phyloP scores from a whole-genome alignment of 306 rosid genomes.

The Prosopis cineraria region DNA sequence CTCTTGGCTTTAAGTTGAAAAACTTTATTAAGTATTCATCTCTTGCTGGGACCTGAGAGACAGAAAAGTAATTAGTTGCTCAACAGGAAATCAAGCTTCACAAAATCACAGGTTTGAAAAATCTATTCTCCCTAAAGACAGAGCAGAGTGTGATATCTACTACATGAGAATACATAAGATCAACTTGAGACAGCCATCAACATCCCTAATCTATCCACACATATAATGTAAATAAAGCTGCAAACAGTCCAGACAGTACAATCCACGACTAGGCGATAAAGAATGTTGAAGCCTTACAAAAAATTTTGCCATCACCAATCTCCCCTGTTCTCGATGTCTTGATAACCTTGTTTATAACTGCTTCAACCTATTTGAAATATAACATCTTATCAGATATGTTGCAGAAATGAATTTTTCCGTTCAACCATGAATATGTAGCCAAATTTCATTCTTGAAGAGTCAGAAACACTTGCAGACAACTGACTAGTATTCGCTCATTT shows the following conservation, averaged over 20 bases:
- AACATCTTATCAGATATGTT: slow-evolving; percentile 24
- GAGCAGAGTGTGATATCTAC: background rate
- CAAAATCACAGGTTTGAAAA: background rate
- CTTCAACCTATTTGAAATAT: slow-evolving; percentile 66
- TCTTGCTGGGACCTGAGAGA: slow-evolving; percentile 13
- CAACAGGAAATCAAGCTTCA: slow-evolving; percentile 11
- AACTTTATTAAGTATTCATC: background rate
- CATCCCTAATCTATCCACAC: slow-evolving; percentile 6
- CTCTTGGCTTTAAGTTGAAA: background rate
- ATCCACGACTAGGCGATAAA: background rate
- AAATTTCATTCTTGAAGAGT: background rate
- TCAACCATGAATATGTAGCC: background rate
- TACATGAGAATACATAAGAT: background rate
- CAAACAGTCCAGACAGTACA: slow-evolving; percentile 18
- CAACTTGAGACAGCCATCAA: background rate
- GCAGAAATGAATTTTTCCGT: slow-evolving; percentile 28
- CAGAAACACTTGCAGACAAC: background rate
- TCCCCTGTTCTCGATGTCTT: slow-evolving; percentile 88
- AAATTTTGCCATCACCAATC: slow-evolving; percentile 96
- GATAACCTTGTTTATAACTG: slow-evolving; percentile 69
- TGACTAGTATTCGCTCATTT: background rate
- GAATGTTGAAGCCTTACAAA: slow-evolving; percentile 59
- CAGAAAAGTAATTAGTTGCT: slow-evolving; percentile 12
- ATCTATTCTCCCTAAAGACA: background rate
- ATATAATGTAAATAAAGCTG: slow-evolving; percentile 9